Base-by-base conservation (phyloP, 164 flowering plant genomes). In the Berberis vulgaris region DNA sequence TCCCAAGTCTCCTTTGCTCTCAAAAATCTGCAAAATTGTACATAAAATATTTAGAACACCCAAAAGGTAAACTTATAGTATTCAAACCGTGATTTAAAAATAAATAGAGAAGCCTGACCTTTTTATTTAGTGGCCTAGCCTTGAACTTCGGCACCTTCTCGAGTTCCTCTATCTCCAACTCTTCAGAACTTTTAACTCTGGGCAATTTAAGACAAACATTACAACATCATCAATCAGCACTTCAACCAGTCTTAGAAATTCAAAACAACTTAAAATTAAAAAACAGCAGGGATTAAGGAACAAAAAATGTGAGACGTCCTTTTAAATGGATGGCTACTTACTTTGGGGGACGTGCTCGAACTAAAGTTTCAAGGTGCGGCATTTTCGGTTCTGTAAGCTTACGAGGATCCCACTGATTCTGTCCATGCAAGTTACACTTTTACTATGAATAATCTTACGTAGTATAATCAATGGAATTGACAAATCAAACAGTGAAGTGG, bases 61-160 rank as follows among this genome's bases (percentile, higher is more conserved):
- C 13, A 26, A 44, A 43, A 7, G 40, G 26, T 26, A 26, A 26
- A 26, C 26, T 40, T 41, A 39, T 41, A 12, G 3, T 8, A 7
- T 6, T 1, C 8, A 41, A 3, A 57, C 6, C 10, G 26, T 1
- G 7, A 44, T 3, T 7, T 49, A 54, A 43, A 1, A 52, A 47
- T 45, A 10, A 50, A 40, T 6, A 10, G 44, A 56, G 40, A 60
- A 42, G 26, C 6, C 43, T 43, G 62, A 89, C 98, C 91, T 84
- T 91, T 65, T 81, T 91, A 69, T 91, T 89, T 41, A 94, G 76
- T 45, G 95, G 91, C 74, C 80, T 85, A n/a, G 99, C 99, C 80
- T 87, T 94, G 74, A 94, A 91, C 72, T 78, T 84, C 5, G 96
- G 97, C 13, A 83, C 58, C 56, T 86, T 88, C 49, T 84, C 88